phyloP scores from a whole-genome alignment of 2,329 filamentous ascomycete species.

The Pseudonectria foliicola region DNA sequence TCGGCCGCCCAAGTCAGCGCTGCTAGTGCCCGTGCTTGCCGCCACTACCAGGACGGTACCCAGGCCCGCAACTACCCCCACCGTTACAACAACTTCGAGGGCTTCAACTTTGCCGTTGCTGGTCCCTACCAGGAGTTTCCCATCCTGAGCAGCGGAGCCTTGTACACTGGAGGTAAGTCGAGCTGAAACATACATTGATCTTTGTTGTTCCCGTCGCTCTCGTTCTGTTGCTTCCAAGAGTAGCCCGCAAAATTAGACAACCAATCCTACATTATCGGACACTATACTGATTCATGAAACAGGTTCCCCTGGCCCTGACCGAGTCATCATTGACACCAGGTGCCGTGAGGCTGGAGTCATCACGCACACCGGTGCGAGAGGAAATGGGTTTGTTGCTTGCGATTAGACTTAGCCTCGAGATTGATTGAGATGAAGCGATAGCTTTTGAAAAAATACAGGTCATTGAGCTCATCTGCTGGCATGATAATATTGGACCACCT shows the following conservation, averaged over 20 bases:
- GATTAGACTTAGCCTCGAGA: too few relatives aligned
- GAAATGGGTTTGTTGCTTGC: slow-evolving; percentile 63
- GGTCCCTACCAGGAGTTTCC: slow-evolving; percentile 35
- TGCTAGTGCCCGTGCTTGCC: slow-evolving; percentile 22
- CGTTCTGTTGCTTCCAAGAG: too few relatives aligned
- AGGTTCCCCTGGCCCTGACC: slow-evolving; percentile 54
- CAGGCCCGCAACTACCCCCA: slow-evolving; percentile 31
- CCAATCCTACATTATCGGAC: too few relatives aligned
- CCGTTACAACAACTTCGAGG: slow-evolving; percentile 32
- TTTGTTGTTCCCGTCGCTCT: too few relatives aligned
- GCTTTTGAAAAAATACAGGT: too few relatives aligned
- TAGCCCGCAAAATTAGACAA: too few relatives aligned
- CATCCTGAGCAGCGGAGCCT: slow-evolving; percentile 21
- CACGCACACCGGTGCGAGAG: slow-evolving; percentile 63
- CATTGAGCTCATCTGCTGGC: too few relatives aligned
- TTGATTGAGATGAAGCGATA: too few relatives aligned
- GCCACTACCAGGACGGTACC: slow-evolving; percentile 13
- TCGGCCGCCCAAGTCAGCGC: slow-evolving; percentile 19
- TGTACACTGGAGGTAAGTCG: slow-evolving; percentile 30
- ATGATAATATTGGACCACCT: too few relatives aligned
- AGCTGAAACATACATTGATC: fast-evolving
- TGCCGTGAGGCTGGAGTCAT: slow-evolving; percentile 56
- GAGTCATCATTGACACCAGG: slow-evolving; percentile 54
- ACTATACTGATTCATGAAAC: background rate
- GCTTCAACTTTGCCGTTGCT: slow-evolving; percentile 26